Evolutionary conservation across 768 basidiomycete genomes (phyloP).

Genomic region (Lentinula boryana): DNA sequence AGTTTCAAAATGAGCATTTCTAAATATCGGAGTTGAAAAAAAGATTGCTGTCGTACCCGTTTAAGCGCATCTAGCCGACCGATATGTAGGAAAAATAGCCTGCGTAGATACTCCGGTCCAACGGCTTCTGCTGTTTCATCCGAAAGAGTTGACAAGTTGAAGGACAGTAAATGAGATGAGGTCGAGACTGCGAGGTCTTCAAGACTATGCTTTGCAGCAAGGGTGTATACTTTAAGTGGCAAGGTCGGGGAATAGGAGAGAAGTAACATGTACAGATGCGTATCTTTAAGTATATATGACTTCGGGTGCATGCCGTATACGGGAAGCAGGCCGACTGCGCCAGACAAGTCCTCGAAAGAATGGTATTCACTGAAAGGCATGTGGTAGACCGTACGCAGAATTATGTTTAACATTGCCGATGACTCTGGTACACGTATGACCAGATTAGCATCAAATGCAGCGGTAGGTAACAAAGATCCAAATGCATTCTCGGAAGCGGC

Average conservation of each 20-base stretch:
- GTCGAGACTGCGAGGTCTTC: slow-evolving; percentile 71
- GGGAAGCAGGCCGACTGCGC: slow-evolving; percentile 49
- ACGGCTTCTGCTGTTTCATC: slow-evolving; percentile 68
- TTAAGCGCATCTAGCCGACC: slow-evolving; percentile 80
- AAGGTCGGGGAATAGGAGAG: slow-evolving; percentile 61
- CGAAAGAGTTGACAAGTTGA: slow-evolving; percentile 58
- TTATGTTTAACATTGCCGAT: slow-evolving; percentile 60
- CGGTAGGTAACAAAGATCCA: slow-evolving; percentile 45
- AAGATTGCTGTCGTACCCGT: slow-evolving; percentile 24
- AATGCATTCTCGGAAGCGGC: slow-evolving; percentile 61
- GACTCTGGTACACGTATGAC: slow-evolving; percentile 57
- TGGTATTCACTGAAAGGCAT: slow-evolving; percentile 74
- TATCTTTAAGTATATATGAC: slow-evolving; percentile 37
- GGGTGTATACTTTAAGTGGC: slow-evolving; percentile 68
- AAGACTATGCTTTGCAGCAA: slow-evolving; percentile 61
- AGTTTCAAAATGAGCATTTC: not conserved
- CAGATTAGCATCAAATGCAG: slow-evolving; percentile 34
- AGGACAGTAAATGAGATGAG: slow-evolving; percentile 70
- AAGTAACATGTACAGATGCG: slow-evolving; percentile 53
- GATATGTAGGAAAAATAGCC: slow-evolving; percentile 79
- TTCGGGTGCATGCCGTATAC: slow-evolving; percentile 57
- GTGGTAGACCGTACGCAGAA: slow-evolving; percentile 69
- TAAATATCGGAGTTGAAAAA: not conserved
- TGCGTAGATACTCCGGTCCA: slow-evolving; percentile 72
- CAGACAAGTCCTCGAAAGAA: slow-evolving; percentile 48